These are phyloP conservation scores for Solanum sejunctum DNA, from an alignment of 257 asterid species.

Conservation along the genomic window DNA sequence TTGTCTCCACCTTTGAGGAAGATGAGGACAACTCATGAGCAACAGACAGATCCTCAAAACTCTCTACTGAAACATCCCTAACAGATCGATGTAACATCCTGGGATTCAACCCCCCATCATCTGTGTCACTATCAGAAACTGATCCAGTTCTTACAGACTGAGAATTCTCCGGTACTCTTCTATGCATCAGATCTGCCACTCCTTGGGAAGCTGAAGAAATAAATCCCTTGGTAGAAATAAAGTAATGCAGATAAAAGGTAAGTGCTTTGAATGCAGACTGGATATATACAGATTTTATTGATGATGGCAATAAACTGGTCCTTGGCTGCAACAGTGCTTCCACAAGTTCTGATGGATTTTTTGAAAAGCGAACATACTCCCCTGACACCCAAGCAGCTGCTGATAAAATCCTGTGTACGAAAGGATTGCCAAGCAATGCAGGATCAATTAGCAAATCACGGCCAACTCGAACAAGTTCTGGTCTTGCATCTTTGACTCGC, in stretches of 20 bases:
- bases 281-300: constrained; percentile 66
- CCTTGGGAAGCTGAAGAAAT: constrained; percentile 16
- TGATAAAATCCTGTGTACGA: constrained; percentile 52
- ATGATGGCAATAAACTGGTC: constrained; percentile 60
- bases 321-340: constrained; percentile 90
- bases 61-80: constrained; percentile 7
- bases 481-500: constrained; percentile 94
- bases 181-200: constrained; percentile 15
- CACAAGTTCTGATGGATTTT: constrained; percentile 72
- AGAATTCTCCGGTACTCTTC: constrained; percentile 17
- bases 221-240: constrained; percentile 33
- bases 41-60: constrained; percentile 14
- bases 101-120: constrained; percentile 15
- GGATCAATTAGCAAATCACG: constrained; percentile 91
- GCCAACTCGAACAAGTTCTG: constrained; percentile 65
- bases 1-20: constrained; percentile 16
- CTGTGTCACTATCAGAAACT: constrained; percentile 29
- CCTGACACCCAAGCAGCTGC: constrained; percentile 94
- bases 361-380: constrained; percentile 75
- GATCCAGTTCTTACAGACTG: constrained; percentile 15
- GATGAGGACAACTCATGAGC: constrained; percentile 16
- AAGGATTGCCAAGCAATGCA: constrained; percentile 78
- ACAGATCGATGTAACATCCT: constrained; percentile 4
- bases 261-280: constrained; percentile 75
- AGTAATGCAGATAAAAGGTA: constrained; percentile 44